These are phyloP conservation scores for Oligophagozyma castellii DNA, from an alignment of 1,139 yeast genomes.

Conservation along the genomic window DNA sequence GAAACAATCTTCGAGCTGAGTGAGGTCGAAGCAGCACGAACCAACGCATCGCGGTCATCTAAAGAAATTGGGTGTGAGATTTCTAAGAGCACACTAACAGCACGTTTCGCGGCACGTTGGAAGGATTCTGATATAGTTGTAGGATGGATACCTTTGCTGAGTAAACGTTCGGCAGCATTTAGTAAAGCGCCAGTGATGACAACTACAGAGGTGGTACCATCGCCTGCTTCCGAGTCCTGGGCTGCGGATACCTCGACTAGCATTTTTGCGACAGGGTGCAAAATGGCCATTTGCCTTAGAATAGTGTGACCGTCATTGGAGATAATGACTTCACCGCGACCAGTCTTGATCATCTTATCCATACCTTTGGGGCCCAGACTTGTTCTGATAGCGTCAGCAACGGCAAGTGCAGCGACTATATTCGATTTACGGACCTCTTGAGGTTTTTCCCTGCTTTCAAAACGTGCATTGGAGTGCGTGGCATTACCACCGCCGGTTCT, in stretches of 20 bases:
- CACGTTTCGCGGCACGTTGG: conserved; percentile 81
- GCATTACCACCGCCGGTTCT: too few species aligned
- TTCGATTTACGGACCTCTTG: conserved; percentile 91
- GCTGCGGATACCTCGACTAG: conserved; percentile 95
- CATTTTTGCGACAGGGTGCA: conserved; percentile 98
- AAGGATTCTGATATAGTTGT: conserved; percentile 89
- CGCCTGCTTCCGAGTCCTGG: conserved; percentile 97
- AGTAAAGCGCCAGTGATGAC: conserved; percentile 86
- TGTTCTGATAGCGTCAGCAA: conserved; percentile 94
- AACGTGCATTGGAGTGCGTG: conserved; percentile 69
- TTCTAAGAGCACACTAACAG: conserved; percentile 71
- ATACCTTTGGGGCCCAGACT: conserved; percentile 97
- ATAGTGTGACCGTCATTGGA: conserved; percentile 98
- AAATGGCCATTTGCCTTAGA: conserved; percentile 89
- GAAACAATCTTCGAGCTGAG: conserved; percentile 90
- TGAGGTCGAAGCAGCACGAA: conserved; percentile 91
- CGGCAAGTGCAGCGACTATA: conserved; percentile 92
- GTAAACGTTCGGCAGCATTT: conserved; percentile 85
- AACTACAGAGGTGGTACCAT: conserved; percentile 96
- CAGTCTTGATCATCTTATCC: conserved; percentile 98
- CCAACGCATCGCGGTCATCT: conserved; percentile 63
- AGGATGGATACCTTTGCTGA: conserved; percentile 90
- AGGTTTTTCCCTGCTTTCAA: conserved; percentile 92
- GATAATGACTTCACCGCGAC: conserved; percentile 82
- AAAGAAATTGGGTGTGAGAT: conserved; percentile 73